These are phyloP conservation scores for Boletus smithii DNA, from an alignment of 1,284 basidiomycete genomes.

Conservation along the genomic window DNA sequence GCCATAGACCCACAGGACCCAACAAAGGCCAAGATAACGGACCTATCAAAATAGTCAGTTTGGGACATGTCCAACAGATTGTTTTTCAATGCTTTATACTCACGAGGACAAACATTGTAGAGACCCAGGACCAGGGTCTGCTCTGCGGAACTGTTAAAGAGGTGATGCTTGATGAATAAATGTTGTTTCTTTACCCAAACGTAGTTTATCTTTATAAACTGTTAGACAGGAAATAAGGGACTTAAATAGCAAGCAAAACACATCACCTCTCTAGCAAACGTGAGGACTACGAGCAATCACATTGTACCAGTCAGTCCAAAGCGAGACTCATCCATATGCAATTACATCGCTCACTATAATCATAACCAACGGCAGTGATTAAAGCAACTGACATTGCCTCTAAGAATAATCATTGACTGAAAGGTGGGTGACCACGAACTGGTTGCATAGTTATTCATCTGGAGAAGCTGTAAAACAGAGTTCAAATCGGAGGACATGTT, in stretches of 20 bases:
- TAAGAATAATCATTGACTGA: too few species aligned
- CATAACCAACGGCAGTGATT: not conserved
- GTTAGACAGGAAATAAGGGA: not conserved
- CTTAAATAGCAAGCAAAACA: not conserved
- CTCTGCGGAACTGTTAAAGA: not conserved
- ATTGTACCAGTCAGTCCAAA: too few species aligned
- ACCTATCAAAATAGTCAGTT: constrained; percentile 1
- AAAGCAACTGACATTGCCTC: not conserved
- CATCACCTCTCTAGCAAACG: not conserved
- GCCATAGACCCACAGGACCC: not conserved
- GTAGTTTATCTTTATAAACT: constrained; percentile 2
- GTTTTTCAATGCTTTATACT: too few species aligned
- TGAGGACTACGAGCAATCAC: not conserved
- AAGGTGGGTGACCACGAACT: not conserved
- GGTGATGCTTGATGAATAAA: not conserved
- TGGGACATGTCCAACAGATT: too few species aligned
- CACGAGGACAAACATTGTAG: constrained; percentile 8
- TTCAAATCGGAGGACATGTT: not conserved
- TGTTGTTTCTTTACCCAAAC: constrained; percentile 5
- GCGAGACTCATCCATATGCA: not conserved
- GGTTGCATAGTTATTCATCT: not conserved
- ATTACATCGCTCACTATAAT: not conserved
- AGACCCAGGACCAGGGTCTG: constrained; percentile 6
- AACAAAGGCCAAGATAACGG: constrained; percentile 2
- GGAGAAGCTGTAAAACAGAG: not conserved